Evolutionary conservation across 1,284 basidiomycete genomes (phyloP), one percentile per base, ranked within the genome.

Genomic region (Trichosporon faecale): DNA sequence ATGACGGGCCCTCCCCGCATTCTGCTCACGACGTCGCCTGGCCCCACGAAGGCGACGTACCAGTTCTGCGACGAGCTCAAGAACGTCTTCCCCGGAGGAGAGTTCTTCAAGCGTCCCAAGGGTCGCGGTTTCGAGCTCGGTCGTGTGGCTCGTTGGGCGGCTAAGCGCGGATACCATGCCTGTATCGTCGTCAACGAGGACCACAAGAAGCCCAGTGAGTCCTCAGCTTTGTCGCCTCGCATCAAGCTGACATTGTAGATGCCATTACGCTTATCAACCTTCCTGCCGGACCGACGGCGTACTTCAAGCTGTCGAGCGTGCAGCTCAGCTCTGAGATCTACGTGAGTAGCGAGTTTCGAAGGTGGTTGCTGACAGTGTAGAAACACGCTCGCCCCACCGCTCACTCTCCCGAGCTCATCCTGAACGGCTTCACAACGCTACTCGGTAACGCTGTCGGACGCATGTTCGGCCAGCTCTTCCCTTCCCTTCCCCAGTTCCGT

Each of bases 401-500:
- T 0, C 97, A 99, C 82, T 89, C 92, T 73, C 97, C 78, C 27
- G 97, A 99, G 83, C 89, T 99, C 44, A 93, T 99, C 61, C 87
- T 99, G 27, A 98, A 98, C 84, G 91, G 91, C 77, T 98, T 99
- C 79, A 91, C 93, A 5, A 99, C 97, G 1, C 89, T 94, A 2
- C 89, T 99, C 11, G 97, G 97, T 69, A 92, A 97, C 80, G 89
- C 91, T 6, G 90, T 98, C 68, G 97, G 97, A 9, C 88, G 92
- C 35, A 90, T 99, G 85, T 94, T 99, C 82, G 96, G 98, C 77
- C 93, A 93, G 0, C 88, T 96, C 25, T 99, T 99, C 85, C 97
- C 97, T 16, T 92, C 93, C 16, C 87, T 98, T 74, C 95, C 96
- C 0, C 92, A 97, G 82, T 95, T 98, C 78, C 92, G 96, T 82